Evolutionary conservation across 306 rosid genomes (phyloP).

Genomic region (Ziziphus jujuba): DNA sequence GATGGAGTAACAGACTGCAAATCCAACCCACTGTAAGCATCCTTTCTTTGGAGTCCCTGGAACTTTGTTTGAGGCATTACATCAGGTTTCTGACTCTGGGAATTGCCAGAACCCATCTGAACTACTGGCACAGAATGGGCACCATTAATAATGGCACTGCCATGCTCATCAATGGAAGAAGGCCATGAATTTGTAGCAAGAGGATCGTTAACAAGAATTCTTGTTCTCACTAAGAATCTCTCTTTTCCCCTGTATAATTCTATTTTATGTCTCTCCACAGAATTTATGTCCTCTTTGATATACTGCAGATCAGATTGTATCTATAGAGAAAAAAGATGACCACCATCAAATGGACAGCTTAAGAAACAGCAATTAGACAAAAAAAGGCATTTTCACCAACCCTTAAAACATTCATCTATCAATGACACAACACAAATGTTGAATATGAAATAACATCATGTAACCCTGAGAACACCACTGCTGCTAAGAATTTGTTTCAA

Average conservation of each 20-base stretch:
- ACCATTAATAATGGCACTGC: conserved; percentile 47
- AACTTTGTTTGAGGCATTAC: conserved; percentile 45
- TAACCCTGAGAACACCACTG: too few relatives aligned
- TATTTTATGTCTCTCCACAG: conserved; percentile 79
- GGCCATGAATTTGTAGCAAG: conserved; percentile 55
- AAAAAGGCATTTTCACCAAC: background rate
- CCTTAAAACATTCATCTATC: too few relatives aligned
- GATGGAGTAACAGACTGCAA: conserved; percentile 56
- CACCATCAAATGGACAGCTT: background rate
- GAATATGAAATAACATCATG: too few relatives aligned
- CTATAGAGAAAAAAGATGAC: conserved; percentile 27
- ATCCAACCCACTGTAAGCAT: conserved; percentile 50
- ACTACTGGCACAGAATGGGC: conserved; percentile 49
- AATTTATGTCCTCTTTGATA: conserved; percentile 72
- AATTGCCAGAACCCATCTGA: conserved; percentile 53
- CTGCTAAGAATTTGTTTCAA: too few relatives aligned
- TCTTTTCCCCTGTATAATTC: conserved; percentile 63
- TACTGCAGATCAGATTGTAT: conserved; percentile 79
- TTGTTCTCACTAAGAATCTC: conserved; percentile 48
- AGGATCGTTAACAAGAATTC: conserved; percentile 61
- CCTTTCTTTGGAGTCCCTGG: conserved; percentile 53
- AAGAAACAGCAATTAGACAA: background rate
- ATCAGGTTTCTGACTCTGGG: conserved; percentile 46
- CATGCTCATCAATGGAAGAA: conserved; percentile 51
- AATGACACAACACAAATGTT: too few relatives aligned